A percentile compares a stretch with the other conserved stretches of the same genome.
phyloP scores from a whole-genome alignment of 148 eudicot genomes.

The Euryodendron excelsum region DNA sequence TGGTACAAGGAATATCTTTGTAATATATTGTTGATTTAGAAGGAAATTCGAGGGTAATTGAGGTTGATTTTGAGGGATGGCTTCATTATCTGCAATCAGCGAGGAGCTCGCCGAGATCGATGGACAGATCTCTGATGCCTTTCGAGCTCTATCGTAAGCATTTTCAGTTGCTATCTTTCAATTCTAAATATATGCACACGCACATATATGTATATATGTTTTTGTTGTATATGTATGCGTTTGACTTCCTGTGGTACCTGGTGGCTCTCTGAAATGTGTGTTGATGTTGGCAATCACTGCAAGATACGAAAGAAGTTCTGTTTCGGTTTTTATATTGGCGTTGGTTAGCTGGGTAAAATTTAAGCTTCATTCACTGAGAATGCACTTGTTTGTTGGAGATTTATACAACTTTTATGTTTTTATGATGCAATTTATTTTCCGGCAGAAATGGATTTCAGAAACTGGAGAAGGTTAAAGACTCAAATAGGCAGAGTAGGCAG shows the following conservation, averaged over 20 bases:
- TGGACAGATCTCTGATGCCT: conserved; percentile 79
- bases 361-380: neutral
- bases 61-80: conserved; percentile 29
- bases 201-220: too few relatives aligned
- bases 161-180: neutral
- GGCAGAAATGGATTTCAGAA: conserved; percentile 96
- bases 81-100: conserved; percentile 67
- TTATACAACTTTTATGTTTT: neutral
- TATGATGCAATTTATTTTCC: conserved; percentile 7
- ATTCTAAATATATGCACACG: neutral
- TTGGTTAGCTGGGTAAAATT: neutral
- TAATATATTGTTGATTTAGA: neutral
- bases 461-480: conserved; percentile 91
- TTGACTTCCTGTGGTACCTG: neutral
- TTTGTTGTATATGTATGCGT: neutral
- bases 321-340: conserved; percentile 8
- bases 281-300: neutral
- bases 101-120: conserved; percentile 92
- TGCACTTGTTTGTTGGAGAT: neutral
- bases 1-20: neutral
- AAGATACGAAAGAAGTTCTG: neutral
- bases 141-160: conserved; percentile 90
- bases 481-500: conserved; percentile 84
- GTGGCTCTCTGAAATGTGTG: conserved; percentile 9
- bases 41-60: conserved; percentile 5